A percentile compares a stretch with the other conserved stretches of the same genome.
Evolutionary conservation across 208 protist species (phyloP).

Genomic region (Porcisia hertigi): DNA sequence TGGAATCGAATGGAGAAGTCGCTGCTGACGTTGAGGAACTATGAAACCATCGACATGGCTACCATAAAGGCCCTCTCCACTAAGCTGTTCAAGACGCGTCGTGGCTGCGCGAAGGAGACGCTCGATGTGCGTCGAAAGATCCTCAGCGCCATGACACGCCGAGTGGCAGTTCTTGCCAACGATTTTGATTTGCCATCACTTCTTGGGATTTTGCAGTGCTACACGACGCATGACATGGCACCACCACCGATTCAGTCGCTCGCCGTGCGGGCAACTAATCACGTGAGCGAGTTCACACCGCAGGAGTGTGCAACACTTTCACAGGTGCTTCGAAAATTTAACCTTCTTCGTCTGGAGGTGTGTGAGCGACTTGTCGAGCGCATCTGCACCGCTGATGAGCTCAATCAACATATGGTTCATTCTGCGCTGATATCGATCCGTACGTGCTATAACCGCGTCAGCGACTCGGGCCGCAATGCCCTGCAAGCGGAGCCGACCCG

Average conservation of each 20-base stretch:
- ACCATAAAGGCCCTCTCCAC: slow-evolving; percentile 88
- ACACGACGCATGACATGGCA: slow-evolving; percentile 85
- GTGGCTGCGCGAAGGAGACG: slow-evolving; percentile 79
- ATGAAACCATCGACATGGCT: slow-evolving; percentile 76
- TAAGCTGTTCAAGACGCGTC: slow-evolving; percentile 85
- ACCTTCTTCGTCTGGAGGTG: slow-evolving; percentile 79
- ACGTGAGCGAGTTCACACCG: slow-evolving; percentile 82
- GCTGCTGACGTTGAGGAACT: slow-evolving; percentile 52
- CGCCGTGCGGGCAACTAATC: slow-evolving; percentile 83
- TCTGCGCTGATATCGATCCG: slow-evolving; percentile 71
- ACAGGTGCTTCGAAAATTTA: slow-evolving; percentile 81
- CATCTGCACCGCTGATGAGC: slow-evolving; percentile 74
- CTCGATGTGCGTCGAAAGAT: slow-evolving; percentile 85
- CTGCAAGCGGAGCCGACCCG: slow-evolving; percentile 84
- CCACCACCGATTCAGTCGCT: slow-evolving; percentile 73
- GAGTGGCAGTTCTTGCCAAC: slow-evolving; percentile 81
- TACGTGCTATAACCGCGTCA: slow-evolving; percentile 73
- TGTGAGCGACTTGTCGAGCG: slow-evolving; percentile 84
- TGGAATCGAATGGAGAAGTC: slow-evolving; percentile 86
- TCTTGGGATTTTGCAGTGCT: slow-evolving; percentile 88
- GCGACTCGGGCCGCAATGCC: slow-evolving; percentile 77
- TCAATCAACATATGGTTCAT: slow-evolving; percentile 85
- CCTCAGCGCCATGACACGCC: slow-evolving; percentile 68
- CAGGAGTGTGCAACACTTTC: slow-evolving; percentile 85
- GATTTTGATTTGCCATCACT: slow-evolving; percentile 88